Percentiles rank a stretch among this genome's conserved stretches.
These are phyloP conservation scores for Ammopiptanthus mongolicus DNA, from an alignment of 306 rosid genomes.

Conservation along the genomic window DNA sequence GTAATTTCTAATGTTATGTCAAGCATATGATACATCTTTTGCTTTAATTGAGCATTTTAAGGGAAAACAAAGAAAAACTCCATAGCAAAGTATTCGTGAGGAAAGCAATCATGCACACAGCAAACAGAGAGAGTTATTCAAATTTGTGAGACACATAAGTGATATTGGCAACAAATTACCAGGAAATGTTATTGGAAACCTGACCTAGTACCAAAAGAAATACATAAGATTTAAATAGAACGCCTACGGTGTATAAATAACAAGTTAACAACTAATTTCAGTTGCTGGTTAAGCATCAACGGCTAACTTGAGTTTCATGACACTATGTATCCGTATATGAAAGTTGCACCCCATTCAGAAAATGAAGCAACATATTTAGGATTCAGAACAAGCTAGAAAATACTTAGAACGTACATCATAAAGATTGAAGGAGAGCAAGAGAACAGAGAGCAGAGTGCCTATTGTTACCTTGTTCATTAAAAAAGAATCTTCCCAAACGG, in stretches of 20 bases:
- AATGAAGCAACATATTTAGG: neutral
- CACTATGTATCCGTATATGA: neutral
- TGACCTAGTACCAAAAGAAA: neutral
- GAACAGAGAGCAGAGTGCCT: neutral
- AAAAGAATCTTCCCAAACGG: slow-evolving; percentile 31
- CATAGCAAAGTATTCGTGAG: neutral
- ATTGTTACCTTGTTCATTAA: slow-evolving; percentile 48
- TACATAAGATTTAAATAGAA: neutral
- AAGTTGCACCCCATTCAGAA: slow-evolving; percentile 12
- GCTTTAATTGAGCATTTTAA: neutral
- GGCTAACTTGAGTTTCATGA: neutral
- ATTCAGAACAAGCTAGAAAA: slow-evolving; percentile 7
- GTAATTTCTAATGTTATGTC: neutral
- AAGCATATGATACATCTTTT: neutral
- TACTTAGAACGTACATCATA: neutral
- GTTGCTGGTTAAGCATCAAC: neutral
- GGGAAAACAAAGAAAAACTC: neutral
- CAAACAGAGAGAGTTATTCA: neutral
- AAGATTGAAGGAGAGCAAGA: neutral
- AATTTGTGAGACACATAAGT: neutral
- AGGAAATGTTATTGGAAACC: neutral
- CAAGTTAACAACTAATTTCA: neutral
- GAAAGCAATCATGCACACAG: slow-evolving; percentile 2
- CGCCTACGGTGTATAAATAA: neutral
- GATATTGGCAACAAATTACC: slow-evolving; percentile 8